Conservation (phyloP, 108 stramenopile species). For the Pinguiococcus pyrenoidosus region DNA sequence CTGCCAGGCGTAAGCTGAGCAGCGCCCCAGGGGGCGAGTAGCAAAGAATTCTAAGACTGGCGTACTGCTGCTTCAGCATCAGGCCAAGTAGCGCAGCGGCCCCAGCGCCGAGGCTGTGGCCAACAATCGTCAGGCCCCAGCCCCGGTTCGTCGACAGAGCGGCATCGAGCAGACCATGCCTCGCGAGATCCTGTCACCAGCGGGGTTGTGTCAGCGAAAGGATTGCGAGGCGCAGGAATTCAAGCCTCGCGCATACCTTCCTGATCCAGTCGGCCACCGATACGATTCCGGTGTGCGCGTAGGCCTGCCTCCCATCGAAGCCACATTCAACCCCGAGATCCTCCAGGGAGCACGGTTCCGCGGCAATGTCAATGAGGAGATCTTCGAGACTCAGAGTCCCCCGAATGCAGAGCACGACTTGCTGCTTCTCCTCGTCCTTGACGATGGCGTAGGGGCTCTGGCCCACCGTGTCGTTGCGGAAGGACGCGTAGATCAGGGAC, state of each 20-base stretch:
- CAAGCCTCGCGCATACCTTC: no score
- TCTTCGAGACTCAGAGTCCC: constrained; percentile 89
- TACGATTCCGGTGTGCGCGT: constrained; percentile 69
- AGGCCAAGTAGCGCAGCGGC: constrained; percentile 64
- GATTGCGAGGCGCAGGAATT: no score
- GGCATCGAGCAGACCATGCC: constrained; percentile 27
- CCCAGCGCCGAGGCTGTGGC: constrained; percentile 85
- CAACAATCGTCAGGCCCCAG: constrained; percentile 65
- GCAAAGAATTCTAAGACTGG: constrained; percentile 54
- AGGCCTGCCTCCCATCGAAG: constrained; percentile 62
- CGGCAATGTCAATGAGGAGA: constrained; percentile 72
- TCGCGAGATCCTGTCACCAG: constrained; percentile 63
- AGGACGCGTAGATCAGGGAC: constrained; percentile 70
- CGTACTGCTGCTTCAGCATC: constrained; percentile 57
- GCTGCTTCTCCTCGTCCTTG: constrained; percentile 63
- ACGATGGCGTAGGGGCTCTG: constrained; percentile 81
- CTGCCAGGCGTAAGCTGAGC: constrained; percentile 63
- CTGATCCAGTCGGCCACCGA: constrained; percentile 59
- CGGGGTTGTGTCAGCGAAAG: no score
- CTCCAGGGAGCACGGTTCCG: constrained; percentile 64
- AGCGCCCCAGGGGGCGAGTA: constrained; percentile 77
- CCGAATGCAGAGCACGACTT: constrained; percentile 73
- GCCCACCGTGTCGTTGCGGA: constrained; percentile 50
- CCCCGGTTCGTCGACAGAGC: neutral
- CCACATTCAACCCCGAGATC: constrained; percentile 51